Evolutionary conservation across 306 rosid species (phyloP).

Genomic region (Dryas alaskensis): DNA sequence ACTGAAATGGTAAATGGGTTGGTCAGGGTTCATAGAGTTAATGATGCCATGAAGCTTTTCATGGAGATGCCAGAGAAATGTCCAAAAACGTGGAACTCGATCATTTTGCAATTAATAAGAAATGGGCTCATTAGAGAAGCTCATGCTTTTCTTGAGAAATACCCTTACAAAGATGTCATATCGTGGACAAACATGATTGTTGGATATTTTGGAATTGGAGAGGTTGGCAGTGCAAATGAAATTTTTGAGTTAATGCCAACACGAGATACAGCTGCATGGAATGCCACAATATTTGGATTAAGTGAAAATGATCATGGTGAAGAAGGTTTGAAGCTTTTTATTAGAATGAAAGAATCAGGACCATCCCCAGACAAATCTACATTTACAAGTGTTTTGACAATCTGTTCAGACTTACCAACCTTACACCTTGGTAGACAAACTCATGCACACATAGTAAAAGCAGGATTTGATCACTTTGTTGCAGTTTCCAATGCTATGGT

Average conservation of each 20-base stretch:
- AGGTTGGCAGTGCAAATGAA: constrained; percentile 34
- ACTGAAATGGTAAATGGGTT: constrained; percentile 40
- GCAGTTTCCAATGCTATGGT: constrained; percentile 51
- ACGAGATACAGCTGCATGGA: constrained; percentile 45
- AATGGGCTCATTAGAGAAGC: constrained; percentile 39
- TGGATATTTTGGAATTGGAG: constrained; percentile 44
- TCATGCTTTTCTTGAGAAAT: constrained; percentile 44
- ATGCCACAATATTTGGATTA: constrained; percentile 52
- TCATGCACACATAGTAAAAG: constrained; percentile 35
- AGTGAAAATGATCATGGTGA: constrained; percentile 45
- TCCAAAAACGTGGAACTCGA: constrained; percentile 42
- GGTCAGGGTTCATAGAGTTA: constrained; percentile 27
- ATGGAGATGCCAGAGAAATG: constrained; percentile 48
- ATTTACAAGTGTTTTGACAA: constrained; percentile 43
- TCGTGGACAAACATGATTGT: constrained; percentile 52
- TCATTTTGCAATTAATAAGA: constrained; percentile 36
- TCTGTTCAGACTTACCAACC: constrained; percentile 47
- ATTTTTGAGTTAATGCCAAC: constrained; percentile 33
- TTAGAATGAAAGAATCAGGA: constrained; percentile 44
- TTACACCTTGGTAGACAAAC: constrained; percentile 44
- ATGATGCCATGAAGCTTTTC: constrained; percentile 44
- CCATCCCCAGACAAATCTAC: constrained; percentile 41
- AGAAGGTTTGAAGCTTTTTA: constrained; percentile 48
- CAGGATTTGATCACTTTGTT: constrained; percentile 35
- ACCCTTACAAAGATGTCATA: constrained; percentile 39